Percentiles rank a stretch among this genome's conserved stretches.
These are phyloP conservation scores for Phytophthora boehmeriae DNA, from an alignment of 352 stramenopile species.

Conservation along the genomic window DNA sequence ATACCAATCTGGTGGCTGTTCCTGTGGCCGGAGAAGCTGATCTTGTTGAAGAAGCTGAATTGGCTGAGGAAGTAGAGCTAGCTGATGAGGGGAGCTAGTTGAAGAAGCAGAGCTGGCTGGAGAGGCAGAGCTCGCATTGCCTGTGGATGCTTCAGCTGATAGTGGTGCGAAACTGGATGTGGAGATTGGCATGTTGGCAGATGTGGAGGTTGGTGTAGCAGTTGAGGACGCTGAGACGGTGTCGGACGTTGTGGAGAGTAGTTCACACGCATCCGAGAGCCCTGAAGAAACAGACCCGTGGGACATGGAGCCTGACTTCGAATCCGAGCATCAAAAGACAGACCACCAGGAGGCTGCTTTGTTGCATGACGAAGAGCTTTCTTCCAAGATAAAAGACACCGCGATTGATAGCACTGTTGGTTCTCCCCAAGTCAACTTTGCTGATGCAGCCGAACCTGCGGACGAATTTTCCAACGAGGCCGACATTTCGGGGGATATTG, in stretches of 20 bases:
- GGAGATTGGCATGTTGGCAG: slow-evolving; percentile 43
- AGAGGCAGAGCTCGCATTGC: slow-evolving; percentile 10
- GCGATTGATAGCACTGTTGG: slow-evolving; percentile 15
- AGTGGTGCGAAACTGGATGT: slow-evolving; percentile 28
- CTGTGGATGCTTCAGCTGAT: slow-evolving; percentile 11
- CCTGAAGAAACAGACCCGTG: slow-evolving; percentile 28
- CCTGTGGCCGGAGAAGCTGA: slow-evolving; percentile 18
- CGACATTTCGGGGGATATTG: slow-evolving; percentile 61
- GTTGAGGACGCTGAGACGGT: slow-evolving; percentile 21
- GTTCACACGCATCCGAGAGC: slow-evolving; percentile 4
- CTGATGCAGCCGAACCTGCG: slow-evolving; percentile 29
- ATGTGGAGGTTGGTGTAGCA: slow-evolving; percentile 42
- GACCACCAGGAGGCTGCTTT: slow-evolving; percentile 4
- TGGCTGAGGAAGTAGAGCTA: slow-evolving; percentile 7
- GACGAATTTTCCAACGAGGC: slow-evolving; percentile 51
- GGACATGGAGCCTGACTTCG: slow-evolving; percentile 27
- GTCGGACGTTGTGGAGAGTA: slow-evolving; percentile 25
- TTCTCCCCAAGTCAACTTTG: slow-evolving; percentile 34
- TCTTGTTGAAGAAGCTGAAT: slow-evolving; percentile 18
- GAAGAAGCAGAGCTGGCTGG: slow-evolving; percentile 11
- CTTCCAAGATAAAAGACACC: slow-evolving; percentile 3
- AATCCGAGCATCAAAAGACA: slow-evolving; percentile 29
- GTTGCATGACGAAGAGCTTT: slow-evolving; percentile 11
- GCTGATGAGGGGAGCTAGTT: slow-evolving; percentile 13
- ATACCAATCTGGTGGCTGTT: slow-evolving; percentile 16